phyloP scores from a whole-genome alignment of 2,329 filamentous ascomycete species.

The Cytospora piceicola region DNA sequence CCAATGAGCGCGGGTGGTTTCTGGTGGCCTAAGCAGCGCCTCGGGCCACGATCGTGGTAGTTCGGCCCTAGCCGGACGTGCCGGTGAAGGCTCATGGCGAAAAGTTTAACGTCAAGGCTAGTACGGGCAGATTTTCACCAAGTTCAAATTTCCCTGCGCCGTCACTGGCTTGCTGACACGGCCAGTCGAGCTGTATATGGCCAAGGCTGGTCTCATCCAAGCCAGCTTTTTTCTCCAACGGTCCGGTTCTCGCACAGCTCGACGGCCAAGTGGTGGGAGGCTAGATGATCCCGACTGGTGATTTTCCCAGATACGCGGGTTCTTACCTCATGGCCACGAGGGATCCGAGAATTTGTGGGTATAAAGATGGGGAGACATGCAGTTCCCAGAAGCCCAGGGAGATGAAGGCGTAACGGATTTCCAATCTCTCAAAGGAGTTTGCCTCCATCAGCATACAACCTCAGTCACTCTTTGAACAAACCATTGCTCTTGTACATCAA shows the following conservation, averaged over 20 bases:
- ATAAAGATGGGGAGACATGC: neutral
- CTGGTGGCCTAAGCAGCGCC: neutral
- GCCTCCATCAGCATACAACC: neutral
- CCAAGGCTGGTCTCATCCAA: neutral
- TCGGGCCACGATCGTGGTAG: neutral
- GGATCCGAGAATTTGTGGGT: neutral
- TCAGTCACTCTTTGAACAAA: constrained; percentile 4
- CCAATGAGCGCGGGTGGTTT: neutral
- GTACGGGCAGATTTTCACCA: too few relatives aligned
- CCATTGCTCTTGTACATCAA: neutral
- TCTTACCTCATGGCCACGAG: neutral
- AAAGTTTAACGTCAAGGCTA: too few relatives aligned
- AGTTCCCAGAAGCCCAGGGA: neutral
- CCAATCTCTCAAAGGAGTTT: constrained; percentile 14
- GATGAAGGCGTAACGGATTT: neutral
- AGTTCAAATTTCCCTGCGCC: too few relatives aligned
- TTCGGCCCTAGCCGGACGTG: neutral
- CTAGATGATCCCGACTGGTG: neutral
- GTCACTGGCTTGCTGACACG: neutral
- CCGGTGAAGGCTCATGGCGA: too few relatives aligned
- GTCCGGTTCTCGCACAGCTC: too few relatives aligned
- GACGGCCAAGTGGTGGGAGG: neutral
- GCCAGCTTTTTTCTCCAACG: neutral
- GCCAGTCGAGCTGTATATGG: neutral
- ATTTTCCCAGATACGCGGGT: neutral